Percentiles rank a stretch among this genome's conserved stretches.
Conservation (phyloP, 1,284 basidiomycete genomes). For the Hypsizygus ulmarius region DNA sequence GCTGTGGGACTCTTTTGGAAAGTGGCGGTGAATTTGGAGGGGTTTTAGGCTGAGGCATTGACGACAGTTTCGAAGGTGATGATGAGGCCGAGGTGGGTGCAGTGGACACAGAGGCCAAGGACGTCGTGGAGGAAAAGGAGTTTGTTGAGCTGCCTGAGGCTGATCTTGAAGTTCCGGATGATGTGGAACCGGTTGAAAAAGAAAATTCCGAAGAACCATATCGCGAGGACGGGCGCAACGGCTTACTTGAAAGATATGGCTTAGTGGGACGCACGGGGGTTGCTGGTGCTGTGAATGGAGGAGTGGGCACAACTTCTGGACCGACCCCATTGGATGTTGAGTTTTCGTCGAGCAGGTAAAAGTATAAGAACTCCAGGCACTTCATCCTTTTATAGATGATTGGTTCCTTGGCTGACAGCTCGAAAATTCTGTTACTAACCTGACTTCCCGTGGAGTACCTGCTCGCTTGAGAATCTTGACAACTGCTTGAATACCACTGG, state of each 20-base stretch:
- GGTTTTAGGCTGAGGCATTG: conserved; percentile 23
- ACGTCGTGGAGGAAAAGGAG: conserved; percentile 44
- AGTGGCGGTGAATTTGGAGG: conserved; percentile 36
- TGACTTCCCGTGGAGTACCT: conserved; percentile 76
- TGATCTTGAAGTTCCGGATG: conserved; percentile 31
- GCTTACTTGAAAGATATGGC: conserved; percentile 29
- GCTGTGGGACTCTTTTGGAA: conserved; percentile 20
- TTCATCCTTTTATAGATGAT: conserved; percentile 66
- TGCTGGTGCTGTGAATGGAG: conserved; percentile 33
- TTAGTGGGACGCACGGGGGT: conserved; percentile 32
- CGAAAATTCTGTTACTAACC: conserved; percentile 46
- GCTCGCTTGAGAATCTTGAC: conserved; percentile 82
- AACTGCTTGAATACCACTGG: conserved; percentile 73
- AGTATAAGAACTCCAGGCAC: conserved; percentile 89
- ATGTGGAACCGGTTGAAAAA: conserved; percentile 34
- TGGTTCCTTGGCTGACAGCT: conserved; percentile 5
- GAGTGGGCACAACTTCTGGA: conserved; percentile 23
- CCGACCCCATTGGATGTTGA: conserved; percentile 19
- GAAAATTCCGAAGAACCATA: conserved; percentile 33
- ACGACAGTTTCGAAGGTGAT: conserved; percentile 30
- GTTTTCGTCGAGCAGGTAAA: conserved; percentile 84
- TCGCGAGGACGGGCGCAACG: conserved; percentile 29
- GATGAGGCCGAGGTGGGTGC: conserved; percentile 31
- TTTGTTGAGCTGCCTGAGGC: conserved; percentile 36
- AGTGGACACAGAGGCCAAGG: conserved; percentile 39